Base-by-base conservation (phyloP, 306 rosid genomes). In the Cucurbita maxima region DNA sequence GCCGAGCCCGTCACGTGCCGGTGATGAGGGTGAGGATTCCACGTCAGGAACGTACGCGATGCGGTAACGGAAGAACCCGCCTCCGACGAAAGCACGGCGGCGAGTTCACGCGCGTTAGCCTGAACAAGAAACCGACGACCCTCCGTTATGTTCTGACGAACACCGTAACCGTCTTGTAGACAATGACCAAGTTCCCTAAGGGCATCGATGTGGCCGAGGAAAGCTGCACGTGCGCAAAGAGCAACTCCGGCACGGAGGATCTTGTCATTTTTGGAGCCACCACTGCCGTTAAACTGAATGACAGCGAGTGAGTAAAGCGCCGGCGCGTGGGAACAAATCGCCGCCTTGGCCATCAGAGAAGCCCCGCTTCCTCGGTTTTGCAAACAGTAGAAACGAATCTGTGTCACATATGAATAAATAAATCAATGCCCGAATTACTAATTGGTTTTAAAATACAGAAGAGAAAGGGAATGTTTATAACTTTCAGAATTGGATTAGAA, bases 271-370 rank as follows among this genome's bases (percentile, higher is more conserved):
- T 93, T 90, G 2, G 96, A 81, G 51, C 97, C 97, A 0, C 98
- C 96, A 76, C 98, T 93, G 7, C 98, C 98, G 78, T 93, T 93
- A 83, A 93, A 93, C 85, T 93, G 98, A n/a, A 93, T 83, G 0
- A 93, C 94, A 0, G 96, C 96, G 1, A 93, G 86, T 0, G 98
- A 90, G 78, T 90, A 93, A 0, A 93, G 78, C 0, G 98, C 96
- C 67, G 84, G 90, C 70, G 97, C 98, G 96, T 93, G 90, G 47
- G 93, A 91, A 18, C 78, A 63, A 81, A 93, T 86, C 67, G 98
- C 98, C 5, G 97, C 96, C 79, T 90, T 93, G 4, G 98, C 97
- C 87, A 93, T 84, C 4, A 90, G 63, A 9, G 97, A 87, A 3
- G 96, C 94, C 14, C 98, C 98, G 69, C 88, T 88, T 3, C 94